phyloP scores from a whole-genome alignment of 345 rosid species.

The Arabidopsis arenosa region DNA sequence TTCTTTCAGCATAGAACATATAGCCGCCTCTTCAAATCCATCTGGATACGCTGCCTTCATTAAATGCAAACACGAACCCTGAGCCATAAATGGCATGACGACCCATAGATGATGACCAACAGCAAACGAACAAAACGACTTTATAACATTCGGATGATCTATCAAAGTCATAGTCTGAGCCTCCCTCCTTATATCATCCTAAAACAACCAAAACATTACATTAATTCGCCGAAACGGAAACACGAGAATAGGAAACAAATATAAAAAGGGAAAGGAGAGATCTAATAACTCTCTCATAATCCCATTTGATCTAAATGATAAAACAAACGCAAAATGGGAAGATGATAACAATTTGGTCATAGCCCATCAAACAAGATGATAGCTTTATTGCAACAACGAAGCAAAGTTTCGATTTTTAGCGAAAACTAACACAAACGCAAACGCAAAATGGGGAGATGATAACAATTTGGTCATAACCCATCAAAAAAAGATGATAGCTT shows the following conservation, averaged over 20 bases:
- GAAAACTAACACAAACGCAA: too few relatives aligned
- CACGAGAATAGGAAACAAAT: not conserved
- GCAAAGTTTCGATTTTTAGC: not conserved
- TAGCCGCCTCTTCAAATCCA: constrained; percentile 90
- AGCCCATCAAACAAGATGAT: not conserved
- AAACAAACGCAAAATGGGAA: constrained; percentile 13
- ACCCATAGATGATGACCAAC: constrained; percentile 90
- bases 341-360: not conserved
- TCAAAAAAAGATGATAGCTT: too few relatives aligned
- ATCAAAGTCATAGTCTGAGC: constrained; percentile 97
- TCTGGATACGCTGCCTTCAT: constrained; percentile 91
- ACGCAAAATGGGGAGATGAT: too few relatives aligned
- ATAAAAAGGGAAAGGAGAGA: not conserved
- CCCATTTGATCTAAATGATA: not conserved
- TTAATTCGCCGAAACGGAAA: not conserved
- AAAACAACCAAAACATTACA: constrained; percentile 10
- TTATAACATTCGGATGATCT: constrained; percentile 92
- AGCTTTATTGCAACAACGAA: not conserved
- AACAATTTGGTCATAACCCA: too few relatives aligned
- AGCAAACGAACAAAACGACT: constrained; percentile 86
- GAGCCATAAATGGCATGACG: constrained; percentile 98
- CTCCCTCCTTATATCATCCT: constrained; percentile 96
- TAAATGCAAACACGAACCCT: constrained; percentile 96
- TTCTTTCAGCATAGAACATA: constrained; percentile 82
- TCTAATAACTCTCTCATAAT: not conserved